phyloP scores from a whole-genome alignment of 495 filamentous ascomycete genomes.

The Hamigera avellanea region DNA sequence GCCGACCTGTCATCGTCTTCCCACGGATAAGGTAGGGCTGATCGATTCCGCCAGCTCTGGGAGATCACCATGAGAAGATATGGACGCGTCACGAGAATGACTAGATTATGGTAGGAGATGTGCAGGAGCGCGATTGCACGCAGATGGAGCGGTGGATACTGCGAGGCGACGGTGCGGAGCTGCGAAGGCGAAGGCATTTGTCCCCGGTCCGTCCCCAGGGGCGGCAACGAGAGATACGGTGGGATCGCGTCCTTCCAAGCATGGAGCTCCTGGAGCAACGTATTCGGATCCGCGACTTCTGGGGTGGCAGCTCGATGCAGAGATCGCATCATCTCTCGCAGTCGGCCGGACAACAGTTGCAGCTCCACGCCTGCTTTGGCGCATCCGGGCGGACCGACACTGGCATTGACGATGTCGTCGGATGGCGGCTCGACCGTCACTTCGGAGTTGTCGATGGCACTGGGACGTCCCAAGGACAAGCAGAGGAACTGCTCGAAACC shows the following conservation, averaged over 20 bases:
- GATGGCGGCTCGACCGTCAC: conserved; percentile 24
- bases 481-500: conserved; percentile 33
- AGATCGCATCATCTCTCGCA: background rate
- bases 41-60: background rate
- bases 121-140: background rate
- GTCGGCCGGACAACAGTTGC: background rate
- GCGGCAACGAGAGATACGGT: conserved; percentile 5
- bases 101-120: background rate
- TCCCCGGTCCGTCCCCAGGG: background rate
- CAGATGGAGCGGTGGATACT: background rate
- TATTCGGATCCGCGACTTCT: conserved; percentile 5
- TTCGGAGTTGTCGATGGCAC: conserved; percentile 30
- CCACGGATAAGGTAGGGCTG: background rate
- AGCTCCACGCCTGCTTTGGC: background rate
- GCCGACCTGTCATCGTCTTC: background rate
- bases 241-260: conserved; percentile 27
- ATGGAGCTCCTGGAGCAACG: conserved; percentile 22
- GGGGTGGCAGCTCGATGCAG: background rate
- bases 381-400: background rate
- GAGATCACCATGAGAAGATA: background rate
- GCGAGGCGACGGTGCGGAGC: background rate
- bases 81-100: background rate
- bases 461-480: conserved; percentile 33
- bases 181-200: background rate
- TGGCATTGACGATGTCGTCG: conserved; percentile 11